A percentile compares a stretch with the other conserved stretches of the same genome.
Evolutionary conservation across 164 flowering plant species (phyloP).

Genomic region (Aristolochia californica): DNA sequence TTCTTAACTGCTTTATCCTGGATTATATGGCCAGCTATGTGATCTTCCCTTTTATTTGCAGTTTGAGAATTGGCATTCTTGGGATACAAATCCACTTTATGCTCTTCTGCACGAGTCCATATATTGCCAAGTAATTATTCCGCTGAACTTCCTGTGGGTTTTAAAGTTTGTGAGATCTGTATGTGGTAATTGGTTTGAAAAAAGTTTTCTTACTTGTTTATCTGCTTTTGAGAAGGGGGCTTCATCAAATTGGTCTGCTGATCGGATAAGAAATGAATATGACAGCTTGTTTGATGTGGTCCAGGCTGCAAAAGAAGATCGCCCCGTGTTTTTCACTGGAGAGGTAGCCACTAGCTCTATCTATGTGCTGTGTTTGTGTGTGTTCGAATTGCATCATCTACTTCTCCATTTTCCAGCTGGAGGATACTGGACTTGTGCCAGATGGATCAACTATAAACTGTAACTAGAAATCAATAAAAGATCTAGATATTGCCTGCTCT

Average conservation of each 20-base stretch:
- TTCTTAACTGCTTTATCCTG: not conserved
- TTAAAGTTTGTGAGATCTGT: not conserved
- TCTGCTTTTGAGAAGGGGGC: constrained; percentile 49
- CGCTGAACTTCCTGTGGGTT: not conserved
- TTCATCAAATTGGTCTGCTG: constrained; percentile 80
- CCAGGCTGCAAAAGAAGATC: constrained; percentile 66
- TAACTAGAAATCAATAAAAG: no score
- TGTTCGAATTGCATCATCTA: not conserved
- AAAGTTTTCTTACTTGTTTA: constrained; percentile 3
- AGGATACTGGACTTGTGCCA: not conserved
- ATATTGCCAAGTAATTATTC: constrained; percentile 69
- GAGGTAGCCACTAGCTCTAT: constrained; percentile 43
- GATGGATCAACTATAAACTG: no score
- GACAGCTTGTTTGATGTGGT: constrained; percentile 59
- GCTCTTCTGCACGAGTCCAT: constrained; percentile 84
- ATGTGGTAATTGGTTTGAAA: not conserved
- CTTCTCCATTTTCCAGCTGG: not conserved
- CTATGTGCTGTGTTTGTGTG: not conserved
- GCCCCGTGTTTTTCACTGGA: constrained; percentile 77
- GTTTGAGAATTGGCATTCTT: constrained; percentile 61
- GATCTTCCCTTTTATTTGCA: constrained; percentile 23
- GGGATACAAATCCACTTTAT: constrained; percentile 78
- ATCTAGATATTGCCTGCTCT: no score
- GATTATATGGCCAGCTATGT: not conserved
- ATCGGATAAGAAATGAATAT: constrained; percentile 49